Evolutionary conservation across 2,329 filamentous ascomycete genomes (phyloP).

Genomic region (Hypoxylon rubiginosum): DNA sequence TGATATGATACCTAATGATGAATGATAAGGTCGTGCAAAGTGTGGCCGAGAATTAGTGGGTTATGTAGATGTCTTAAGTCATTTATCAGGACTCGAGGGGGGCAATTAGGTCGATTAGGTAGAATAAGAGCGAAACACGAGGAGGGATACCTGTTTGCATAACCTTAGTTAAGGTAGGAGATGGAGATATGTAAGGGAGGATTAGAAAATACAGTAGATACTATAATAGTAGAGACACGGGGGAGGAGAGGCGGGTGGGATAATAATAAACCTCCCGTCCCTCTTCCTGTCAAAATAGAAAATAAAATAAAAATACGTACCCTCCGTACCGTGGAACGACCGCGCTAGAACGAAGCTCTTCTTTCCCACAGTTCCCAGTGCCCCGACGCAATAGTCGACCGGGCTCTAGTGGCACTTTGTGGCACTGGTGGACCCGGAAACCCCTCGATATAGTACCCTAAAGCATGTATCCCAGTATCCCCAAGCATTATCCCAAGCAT

Average conservation of each 20-base stretch:
- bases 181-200: slow-evolving; percentile 5
- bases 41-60: too few species aligned
- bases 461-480: background rate
- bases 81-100: slow-evolving; percentile 10
- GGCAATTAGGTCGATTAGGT: slow-evolving; percentile 10
- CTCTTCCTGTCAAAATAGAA: background rate
- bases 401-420: slow-evolving; percentile 33
- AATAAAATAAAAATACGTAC: slow-evolving; percentile 20
- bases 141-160: slow-evolving; percentile 21
- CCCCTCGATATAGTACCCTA: slow-evolving; percentile 35
- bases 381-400: slow-evolving; percentile 37
- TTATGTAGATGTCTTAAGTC: slow-evolving; percentile 9
- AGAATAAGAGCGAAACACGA: background rate
- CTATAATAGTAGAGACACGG: slow-evolving; percentile 25
- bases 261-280: slow-evolving; percentile 33
- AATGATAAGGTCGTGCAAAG: slow-evolving; percentile 26
- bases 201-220: slow-evolving; percentile 18
- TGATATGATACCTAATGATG: slow-evolving; percentile 15
- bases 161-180: slow-evolving; percentile 5
- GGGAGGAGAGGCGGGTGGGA: slow-evolving; percentile 25
- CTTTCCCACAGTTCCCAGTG: background rate
- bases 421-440: slow-evolving; percentile 32
- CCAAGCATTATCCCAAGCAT: slow-evolving; percentile 1
- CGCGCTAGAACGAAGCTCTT: slow-evolving; percentile 23
- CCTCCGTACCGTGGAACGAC: background rate